A percentile compares a stretch with the other conserved stretches of the same genome.
Evolutionary conservation across 2,329 filamentous ascomycete species (phyloP).

Genomic region (Diplodia seriata): DNA sequence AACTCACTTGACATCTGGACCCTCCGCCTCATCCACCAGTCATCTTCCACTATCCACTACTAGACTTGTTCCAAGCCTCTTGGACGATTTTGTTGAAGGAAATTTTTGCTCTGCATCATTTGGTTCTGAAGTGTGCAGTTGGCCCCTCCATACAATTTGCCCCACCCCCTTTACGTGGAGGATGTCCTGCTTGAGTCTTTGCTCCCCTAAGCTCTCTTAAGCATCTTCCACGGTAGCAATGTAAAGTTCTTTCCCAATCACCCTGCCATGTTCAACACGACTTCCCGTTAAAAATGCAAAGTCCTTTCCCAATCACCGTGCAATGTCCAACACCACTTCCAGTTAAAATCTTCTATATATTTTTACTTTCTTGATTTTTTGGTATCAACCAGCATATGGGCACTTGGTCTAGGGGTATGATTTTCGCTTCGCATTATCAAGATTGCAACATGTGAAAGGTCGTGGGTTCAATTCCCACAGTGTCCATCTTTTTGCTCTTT

Average conservation of each 20-base stretch:
- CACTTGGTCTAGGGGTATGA: constrained; percentile 50
- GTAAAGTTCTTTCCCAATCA: too few relatives aligned
- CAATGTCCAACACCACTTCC: too few relatives aligned
- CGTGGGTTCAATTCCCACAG: constrained; percentile 52
- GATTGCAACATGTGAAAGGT: constrained; percentile 46
- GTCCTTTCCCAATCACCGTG: too few relatives aligned
- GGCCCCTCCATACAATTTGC: too few relatives aligned
- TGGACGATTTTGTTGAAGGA: background rate
- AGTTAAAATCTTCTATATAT: too few relatives aligned
- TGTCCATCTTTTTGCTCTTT: constrained; percentile 40
- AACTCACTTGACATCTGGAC: background rate
- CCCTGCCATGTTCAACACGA: too few relatives aligned
- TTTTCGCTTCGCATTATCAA: constrained; percentile 47
- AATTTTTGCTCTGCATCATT: background rate
- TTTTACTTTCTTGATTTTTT: too few relatives aligned
- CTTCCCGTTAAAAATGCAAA: too few relatives aligned
- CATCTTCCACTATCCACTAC: background rate
- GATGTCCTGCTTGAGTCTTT: background rate
- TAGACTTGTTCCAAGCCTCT: background rate
- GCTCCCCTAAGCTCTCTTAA: background rate
- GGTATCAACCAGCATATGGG: constrained; percentile 28
- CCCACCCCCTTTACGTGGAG: too few relatives aligned
- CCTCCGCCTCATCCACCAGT: background rate
- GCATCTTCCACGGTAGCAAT: too few relatives aligned
- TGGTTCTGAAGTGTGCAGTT: background rate